Evolutionary conservation across 148 eudicot genomes (phyloP).

Genomic region (Dysphania ambrosioides): DNA sequence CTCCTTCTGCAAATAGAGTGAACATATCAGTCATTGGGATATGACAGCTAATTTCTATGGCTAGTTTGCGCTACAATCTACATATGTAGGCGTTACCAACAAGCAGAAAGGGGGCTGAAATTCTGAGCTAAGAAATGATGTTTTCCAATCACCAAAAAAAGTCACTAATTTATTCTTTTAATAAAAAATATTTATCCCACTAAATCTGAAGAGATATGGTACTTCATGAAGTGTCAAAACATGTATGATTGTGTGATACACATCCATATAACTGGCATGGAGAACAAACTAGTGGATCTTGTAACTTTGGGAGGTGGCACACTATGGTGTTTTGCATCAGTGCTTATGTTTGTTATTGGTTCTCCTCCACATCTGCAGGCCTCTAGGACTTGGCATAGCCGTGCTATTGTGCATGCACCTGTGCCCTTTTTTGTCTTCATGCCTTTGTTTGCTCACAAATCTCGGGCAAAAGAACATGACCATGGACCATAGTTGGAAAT

Average conservation of each 20-base stretch:
- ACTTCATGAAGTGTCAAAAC: not conserved
- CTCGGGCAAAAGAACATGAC: not conserved
- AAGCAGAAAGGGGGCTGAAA: not conserved
- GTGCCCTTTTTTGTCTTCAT: too few relatives aligned
- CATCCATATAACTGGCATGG: not conserved
- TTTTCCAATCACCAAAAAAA: not conserved
- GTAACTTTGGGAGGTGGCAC: not conserved
- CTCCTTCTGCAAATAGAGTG: not conserved
- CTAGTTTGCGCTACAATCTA: not conserved
- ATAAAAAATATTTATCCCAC: not conserved
- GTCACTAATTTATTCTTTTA: not conserved
- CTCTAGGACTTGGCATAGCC: too few relatives aligned
- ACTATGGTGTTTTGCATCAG: not conserved
- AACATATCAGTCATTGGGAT: not conserved
- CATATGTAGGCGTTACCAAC: not conserved
- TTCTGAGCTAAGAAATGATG: not conserved
- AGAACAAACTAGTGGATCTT: not conserved
- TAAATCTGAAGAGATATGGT: not conserved
- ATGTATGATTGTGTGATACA: not conserved
- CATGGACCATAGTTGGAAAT: not conserved
- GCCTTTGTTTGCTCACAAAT: too few relatives aligned
- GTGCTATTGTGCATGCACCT: too few relatives aligned
- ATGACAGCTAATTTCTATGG: not conserved
- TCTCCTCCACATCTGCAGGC: too few relatives aligned
- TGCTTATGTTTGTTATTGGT: not conserved